Percentiles rank a stretch among this genome's conserved stretches.
phyloP scores from a whole-genome alignment of 2,329 filamentous ascomycete species.

The Fusarium chlamydosporum region DNA sequence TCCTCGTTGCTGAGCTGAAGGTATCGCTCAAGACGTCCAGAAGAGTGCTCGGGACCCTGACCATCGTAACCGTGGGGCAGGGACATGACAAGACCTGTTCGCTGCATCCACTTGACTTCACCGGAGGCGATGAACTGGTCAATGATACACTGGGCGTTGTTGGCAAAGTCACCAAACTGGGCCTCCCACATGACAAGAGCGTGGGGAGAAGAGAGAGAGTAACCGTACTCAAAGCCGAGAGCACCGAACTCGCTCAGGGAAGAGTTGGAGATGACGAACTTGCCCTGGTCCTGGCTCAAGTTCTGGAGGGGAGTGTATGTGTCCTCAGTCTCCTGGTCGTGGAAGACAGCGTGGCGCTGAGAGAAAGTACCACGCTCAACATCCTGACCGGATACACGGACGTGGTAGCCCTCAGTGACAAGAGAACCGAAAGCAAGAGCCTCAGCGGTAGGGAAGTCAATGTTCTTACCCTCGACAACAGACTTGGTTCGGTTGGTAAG shows the following conservation, averaged over 20 bases:
- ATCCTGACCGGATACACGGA: conserved; percentile 97
- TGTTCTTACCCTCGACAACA: conserved; percentile 90
- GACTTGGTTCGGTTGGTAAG: conserved; percentile 90
- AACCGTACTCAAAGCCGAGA: conserved; percentile 98
- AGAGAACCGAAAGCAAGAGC: conserved; percentile 94
- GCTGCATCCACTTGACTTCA: conserved; percentile 98
- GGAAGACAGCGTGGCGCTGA: conserved; percentile 95
- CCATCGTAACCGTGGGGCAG: conserved; percentile 98
- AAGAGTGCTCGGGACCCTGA: conserved; percentile 98
- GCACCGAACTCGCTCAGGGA: conserved; percentile 79
- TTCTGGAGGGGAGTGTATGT: conserved; percentile 95
- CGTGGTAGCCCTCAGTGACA: conserved; percentile 93
- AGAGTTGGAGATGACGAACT: conserved; percentile 97
- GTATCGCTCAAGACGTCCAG: conserved; percentile 96
- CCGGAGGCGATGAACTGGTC: conserved; percentile 99
- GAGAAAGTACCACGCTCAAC: conserved; percentile 99
- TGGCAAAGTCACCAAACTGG: conserved; percentile 99
- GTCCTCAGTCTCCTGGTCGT: conserved; percentile 94
- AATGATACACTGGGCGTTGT: conserved; percentile 99
- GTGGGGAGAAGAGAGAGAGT: conserved; percentile 96
- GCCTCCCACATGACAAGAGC: conserved; percentile 99
- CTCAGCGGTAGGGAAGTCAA: conserved; percentile 98
- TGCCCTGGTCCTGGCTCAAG: conserved; percentile 90
- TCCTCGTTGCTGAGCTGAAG: conserved; percentile 98
- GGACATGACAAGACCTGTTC: conserved; percentile 95